Conservation (phyloP, 1,139 yeast species). For the Trichomonascaceae sp. region DNA sequence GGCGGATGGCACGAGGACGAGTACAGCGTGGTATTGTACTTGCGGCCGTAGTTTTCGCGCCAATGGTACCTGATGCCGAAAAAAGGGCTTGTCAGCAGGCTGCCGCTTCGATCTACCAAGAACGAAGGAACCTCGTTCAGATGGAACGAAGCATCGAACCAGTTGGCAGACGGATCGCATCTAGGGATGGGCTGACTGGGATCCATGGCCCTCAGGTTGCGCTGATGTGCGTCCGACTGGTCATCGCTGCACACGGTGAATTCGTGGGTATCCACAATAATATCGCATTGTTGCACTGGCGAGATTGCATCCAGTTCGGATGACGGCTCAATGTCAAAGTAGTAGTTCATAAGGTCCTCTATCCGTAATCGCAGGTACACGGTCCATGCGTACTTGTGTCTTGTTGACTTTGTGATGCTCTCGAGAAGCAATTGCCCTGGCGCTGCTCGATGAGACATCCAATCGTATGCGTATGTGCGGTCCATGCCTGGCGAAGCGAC, state of each 20-base stretch:
- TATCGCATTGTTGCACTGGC: background rate
- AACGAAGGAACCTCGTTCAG: background rate
- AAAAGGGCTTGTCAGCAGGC: background rate
- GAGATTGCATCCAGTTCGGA: background rate
- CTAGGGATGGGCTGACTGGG: background rate
- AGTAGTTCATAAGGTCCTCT: background rate
- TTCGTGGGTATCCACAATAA: background rate
- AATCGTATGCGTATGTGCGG: background rate
- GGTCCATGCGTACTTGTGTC: background rate
- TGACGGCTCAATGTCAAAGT: background rate
- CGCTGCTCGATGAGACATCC: background rate
- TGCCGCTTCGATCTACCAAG: background rate
- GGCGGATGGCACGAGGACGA: background rate
- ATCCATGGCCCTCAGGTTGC: background rate
- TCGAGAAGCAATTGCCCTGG: background rate
- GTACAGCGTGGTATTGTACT: background rate
- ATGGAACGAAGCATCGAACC: background rate
- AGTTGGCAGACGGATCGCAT: background rate
- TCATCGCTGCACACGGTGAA: background rate
- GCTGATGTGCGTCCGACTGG: background rate
- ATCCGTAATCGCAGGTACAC: background rate
- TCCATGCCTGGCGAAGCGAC: no score
- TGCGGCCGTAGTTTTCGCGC: background rate
- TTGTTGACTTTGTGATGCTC: background rate
- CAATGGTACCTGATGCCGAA: background rate